These are phyloP conservation scores for Cunninghamia lanceolata DNA, from an alignment of 75 land plant species.

Conservation along the genomic window DNA sequence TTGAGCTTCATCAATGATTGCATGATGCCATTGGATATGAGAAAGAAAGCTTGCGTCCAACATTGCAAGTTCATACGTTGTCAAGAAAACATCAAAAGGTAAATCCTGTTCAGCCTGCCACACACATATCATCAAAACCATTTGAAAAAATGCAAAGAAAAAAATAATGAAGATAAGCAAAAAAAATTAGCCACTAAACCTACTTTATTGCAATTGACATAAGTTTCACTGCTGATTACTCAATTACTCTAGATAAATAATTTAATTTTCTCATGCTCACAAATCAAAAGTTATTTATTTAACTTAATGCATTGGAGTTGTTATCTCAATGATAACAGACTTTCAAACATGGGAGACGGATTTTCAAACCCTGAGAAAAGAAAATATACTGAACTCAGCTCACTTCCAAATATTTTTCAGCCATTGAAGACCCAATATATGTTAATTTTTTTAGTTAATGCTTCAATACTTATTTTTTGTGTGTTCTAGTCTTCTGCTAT, in stretches of 20 bases:
- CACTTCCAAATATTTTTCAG: not conserved
- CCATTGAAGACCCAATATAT: not conserved
- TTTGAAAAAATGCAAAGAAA: not conserved
- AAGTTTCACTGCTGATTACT: not conserved
- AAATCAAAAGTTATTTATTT: not conserved
- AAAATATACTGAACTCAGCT: not conserved
- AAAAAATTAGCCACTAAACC: not conserved
- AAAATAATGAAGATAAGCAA: not conserved
- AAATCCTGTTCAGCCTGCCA: conserved; percentile 39
- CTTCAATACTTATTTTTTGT: not conserved
- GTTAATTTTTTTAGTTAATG: not conserved
- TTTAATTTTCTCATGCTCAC: not conserved
- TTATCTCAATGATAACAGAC: not conserved
- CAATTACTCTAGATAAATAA: not conserved
- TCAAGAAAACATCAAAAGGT: conserved; percentile 86
- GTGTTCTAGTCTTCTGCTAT: not conserved
- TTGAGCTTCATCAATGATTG: conserved; percentile 94
- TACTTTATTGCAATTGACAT: not conserved
- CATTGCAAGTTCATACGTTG: conserved; percentile 89
- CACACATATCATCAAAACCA: not conserved
- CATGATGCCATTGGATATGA: conserved; percentile 76
- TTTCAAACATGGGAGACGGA: not conserved
- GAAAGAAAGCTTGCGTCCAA: conserved; percentile 77
- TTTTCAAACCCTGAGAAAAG: no score
- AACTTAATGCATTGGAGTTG: not conserved